Evolutionary conservation across 768 basidiomycete species (phyloP).

Genomic region (Pisolithus albus): DNA sequence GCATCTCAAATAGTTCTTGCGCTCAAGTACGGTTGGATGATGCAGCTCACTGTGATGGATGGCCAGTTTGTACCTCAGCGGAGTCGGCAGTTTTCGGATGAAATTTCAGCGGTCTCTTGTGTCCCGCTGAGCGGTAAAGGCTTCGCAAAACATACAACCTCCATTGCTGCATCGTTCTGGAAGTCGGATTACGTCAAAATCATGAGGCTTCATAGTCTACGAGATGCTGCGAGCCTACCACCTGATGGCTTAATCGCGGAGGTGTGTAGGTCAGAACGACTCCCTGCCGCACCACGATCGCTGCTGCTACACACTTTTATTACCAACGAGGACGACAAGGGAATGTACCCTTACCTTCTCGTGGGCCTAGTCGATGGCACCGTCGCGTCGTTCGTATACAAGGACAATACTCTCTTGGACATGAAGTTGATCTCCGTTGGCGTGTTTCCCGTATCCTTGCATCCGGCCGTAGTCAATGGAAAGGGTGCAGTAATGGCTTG

Average conservation of each 20-base stretch:
- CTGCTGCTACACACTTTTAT: conserved; percentile 55
- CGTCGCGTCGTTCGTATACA: conserved; percentile 49
- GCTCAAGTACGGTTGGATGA: conserved; percentile 45
- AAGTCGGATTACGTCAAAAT: conserved; percentile 56
- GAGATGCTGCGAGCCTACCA: neutral
- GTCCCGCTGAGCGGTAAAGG: conserved; percentile 39
- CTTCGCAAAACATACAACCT: conserved; percentile 37
- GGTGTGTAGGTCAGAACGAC: conserved; percentile 17
- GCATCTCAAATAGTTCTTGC: conserved; percentile 62
- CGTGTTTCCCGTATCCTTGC: conserved; percentile 55
- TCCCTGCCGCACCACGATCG: conserved; percentile 42
- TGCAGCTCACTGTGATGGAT: conserved; percentile 43
- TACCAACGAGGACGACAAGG: conserved; percentile 27
- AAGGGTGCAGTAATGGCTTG: conserved; percentile 59
- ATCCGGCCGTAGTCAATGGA: conserved; percentile 48
- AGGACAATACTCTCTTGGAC: conserved; percentile 35
- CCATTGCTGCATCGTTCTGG: conserved; percentile 74
- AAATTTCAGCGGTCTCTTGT: conserved; percentile 71
- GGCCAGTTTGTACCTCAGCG: conserved; percentile 28
- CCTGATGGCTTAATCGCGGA: conserved; percentile 9
- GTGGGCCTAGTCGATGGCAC: conserved; percentile 74
- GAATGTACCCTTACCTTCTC: conserved; percentile 51
- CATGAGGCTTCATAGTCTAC: conserved; percentile 22
- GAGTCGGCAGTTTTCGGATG: conserved; percentile 27
- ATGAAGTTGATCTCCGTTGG: conserved; percentile 62